phyloP scores from a whole-genome alignment of 129 eudicot species.

The Ambrosia trifida region DNA sequence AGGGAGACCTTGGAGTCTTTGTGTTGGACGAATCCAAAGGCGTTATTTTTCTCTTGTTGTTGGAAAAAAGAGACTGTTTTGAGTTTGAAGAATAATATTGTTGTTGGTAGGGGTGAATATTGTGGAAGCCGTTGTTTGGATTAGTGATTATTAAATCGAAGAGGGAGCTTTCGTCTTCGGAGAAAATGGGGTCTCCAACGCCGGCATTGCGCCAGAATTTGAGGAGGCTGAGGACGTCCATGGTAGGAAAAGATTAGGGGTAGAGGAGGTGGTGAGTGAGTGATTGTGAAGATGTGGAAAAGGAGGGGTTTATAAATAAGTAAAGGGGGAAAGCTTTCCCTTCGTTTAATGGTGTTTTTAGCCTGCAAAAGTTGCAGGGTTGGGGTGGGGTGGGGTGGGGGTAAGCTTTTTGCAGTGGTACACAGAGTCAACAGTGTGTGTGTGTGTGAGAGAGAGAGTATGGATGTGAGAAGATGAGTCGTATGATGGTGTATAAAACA shows the following conservation, averaged over 20 bases:
- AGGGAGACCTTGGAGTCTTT: slow-evolving; percentile 48
- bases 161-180: slow-evolving; percentile 63
- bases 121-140: slow-evolving; percentile 30
- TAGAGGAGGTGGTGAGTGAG: not conserved
- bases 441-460: no score
- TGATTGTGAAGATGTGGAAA: no score
- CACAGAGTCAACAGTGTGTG: not conserved
- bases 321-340: slow-evolving; percentile 29
- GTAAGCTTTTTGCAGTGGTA: slow-evolving; percentile 38
- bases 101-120: slow-evolving; percentile 24
- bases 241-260: slow-evolving; percentile 29
- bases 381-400: slow-evolving; percentile 33
- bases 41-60: slow-evolving; percentile 26
- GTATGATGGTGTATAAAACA: slow-evolving; percentile 25
- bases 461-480: slow-evolving; percentile 18
- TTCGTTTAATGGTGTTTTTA: slow-evolving; percentile 25
- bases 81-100: slow-evolving; percentile 10
- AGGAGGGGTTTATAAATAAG: no score
- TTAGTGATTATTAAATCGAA: slow-evolving; percentile 61
- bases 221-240: slow-evolving; percentile 56
- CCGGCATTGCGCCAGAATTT: slow-evolving; percentile 66
- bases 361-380: slow-evolving; percentile 36
- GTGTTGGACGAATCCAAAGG: slow-evolving; percentile 42
- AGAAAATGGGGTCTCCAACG: slow-evolving; percentile 19
- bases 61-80: slow-evolving; percentile 16